phyloP scores from a whole-genome alignment of 768 basidiomycete genomes.

The Boletus vermiculosoides region DNA sequence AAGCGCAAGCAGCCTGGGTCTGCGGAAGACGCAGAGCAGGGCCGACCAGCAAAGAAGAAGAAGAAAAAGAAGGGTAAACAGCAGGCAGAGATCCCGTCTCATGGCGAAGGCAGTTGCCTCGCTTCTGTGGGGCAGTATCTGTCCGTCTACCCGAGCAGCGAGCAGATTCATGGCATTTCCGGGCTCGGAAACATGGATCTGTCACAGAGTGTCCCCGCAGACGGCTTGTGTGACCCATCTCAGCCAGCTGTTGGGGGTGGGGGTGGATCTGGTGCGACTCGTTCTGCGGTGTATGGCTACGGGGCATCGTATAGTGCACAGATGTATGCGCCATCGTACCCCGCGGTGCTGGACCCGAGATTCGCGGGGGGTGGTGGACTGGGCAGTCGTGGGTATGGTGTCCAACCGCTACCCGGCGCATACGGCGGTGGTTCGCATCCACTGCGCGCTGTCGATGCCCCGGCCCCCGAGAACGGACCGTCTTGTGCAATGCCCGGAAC shows the following conservation, averaged over 20 bases:
- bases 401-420: background rate
- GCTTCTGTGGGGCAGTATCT: background rate
- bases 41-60: conserved; percentile 26
- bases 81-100: conserved; percentile 16
- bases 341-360: conserved; percentile 14
- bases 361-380: background rate
- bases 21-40: conserved; percentile 15
- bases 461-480: background rate
- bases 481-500: background rate
- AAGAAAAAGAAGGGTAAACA: conserved; percentile 31
- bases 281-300: background rate
- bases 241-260: conserved; percentile 15
- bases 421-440: background rate
- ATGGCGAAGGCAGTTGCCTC: conserved; percentile 5
- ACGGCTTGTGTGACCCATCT: conserved; percentile 18
- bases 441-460: background rate
- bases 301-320: conserved; percentile 1
- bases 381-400: background rate
- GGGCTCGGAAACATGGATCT: conserved; percentile 18
- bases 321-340: conserved; percentile 11
- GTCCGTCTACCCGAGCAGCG: conserved; percentile 1
- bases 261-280: conserved; percentile 15
- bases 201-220: conserved; percentile 9
- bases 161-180: conserved; percentile 21
- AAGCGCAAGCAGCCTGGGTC: conserved; percentile 40